Base-by-base conservation (phyloP, 345 rosid species). In the Citrus inodora region DNA sequence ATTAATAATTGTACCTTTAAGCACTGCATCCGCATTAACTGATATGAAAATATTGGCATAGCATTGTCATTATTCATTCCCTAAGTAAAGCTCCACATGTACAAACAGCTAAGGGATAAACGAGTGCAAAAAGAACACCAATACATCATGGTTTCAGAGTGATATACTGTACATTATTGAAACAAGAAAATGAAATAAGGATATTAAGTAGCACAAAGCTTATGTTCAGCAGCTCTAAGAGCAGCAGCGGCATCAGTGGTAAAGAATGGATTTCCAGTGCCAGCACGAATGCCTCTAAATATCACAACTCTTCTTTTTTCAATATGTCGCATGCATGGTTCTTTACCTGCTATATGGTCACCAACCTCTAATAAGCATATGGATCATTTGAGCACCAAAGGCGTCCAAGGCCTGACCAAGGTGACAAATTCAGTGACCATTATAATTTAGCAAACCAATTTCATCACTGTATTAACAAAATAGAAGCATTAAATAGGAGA, bases 291-390 rank as follows among this genome's bases (percentile, higher is more conserved):
- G 8, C 86, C 88, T 71, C 88, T 87, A 74, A 87, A 87, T 76
- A 85, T 83, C 80, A 85, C 88, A 48, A 87, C 87, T 76, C 86
- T 85, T 70, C 90, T 88, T 79, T 87, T 87, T 75, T 85, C 86
- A 61, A 87, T 88, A 80, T 85, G 90, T 16, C 83, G 84, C 19
- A 85, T 84, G 84, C 19, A 85, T 84, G 53, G 88, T 87, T 27
- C 82, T 79, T 74, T 79, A 84, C 86, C 88, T 78, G 79, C 79
- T 82, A 32, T 83, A 87, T 3, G 85, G 83, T 77, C 90, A 67
- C 79, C 85, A 38, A 87, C 56, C 77, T 84, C 86, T 28, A 28
- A 28, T 28, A 40, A 9, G 11, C 11, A 33, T 1, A 35, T 28
- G 6, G 27, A n/a, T 7, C 73, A 48, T 48, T 48, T 38, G 56